Evolutionary conservation across 2,329 filamentous ascomycete genomes (phyloP).

Genomic region (Neonectria sp.): DNA sequence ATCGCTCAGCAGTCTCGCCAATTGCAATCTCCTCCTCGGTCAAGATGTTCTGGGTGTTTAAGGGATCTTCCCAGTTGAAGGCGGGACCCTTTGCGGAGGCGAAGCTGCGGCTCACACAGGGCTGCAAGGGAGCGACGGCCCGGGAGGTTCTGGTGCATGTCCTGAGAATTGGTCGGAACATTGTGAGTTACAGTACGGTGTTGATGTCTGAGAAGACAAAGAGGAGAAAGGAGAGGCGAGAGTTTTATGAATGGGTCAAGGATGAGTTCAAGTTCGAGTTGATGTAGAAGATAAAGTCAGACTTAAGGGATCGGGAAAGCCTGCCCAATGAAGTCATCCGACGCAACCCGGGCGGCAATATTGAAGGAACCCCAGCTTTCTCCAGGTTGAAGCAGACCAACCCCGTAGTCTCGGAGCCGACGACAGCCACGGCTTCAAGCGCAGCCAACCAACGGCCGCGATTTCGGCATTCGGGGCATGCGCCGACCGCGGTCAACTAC

Average conservation of each 20-base stretch:
- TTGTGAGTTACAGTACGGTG: conserved; percentile 30
- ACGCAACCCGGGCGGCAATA: conserved; percentile 47
- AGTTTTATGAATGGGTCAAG: conserved; percentile 16
- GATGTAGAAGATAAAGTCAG: conserved; percentile 33
- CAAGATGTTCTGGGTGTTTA: conserved; percentile 80
- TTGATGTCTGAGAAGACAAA: conserved; percentile 5
- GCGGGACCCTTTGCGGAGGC: conserved; percentile 53
- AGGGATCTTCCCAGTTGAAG: conserved; percentile 95
- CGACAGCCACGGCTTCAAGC: conserved; percentile 20
- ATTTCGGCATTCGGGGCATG: background rate
- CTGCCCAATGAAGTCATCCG: conserved; percentile 50
- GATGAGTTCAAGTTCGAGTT: conserved; percentile 13
- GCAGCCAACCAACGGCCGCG: conserved; percentile 19
- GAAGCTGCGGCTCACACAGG: conserved; percentile 51
- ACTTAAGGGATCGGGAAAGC: conserved; percentile 40
- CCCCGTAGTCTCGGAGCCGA: conserved; percentile 40
- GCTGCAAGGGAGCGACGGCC: conserved; percentile 43
- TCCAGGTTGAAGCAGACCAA: conserved; percentile 25
- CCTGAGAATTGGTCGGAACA: conserved; percentile 53
- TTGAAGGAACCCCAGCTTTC: conserved; percentile 44
- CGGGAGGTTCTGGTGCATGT: conserved; percentile 46
- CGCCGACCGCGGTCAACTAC: conserved; percentile 7
- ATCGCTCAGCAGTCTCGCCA: conserved; percentile 89
- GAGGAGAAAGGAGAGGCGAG: background rate
- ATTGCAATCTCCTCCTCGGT: conserved; percentile 95